Evolutionary conservation across 768 basidiomycete genomes (phyloP).

Genomic region (Albatrellus ellisii): DNA sequence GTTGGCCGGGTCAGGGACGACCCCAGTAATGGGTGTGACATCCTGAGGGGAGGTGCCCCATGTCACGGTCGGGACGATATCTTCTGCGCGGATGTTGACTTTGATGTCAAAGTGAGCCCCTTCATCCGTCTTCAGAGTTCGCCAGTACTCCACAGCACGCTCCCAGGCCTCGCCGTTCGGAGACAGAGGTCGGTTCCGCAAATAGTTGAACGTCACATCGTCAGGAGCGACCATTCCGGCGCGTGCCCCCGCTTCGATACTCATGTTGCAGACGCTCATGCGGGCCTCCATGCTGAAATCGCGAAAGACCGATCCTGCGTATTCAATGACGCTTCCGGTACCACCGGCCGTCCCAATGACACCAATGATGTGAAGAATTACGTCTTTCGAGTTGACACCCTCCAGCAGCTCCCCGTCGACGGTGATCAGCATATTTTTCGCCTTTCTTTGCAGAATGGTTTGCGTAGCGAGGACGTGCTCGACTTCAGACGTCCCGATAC

Average conservation of each 20-base stretch:
- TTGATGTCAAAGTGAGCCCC: constrained; percentile 47
- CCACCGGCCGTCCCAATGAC: constrained; percentile 53
- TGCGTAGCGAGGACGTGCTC: constrained; percentile 61
- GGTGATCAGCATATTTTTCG: constrained; percentile 53
- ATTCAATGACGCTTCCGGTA: constrained; percentile 53
- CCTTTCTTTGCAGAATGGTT: constrained; percentile 46
- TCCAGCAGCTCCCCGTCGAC: constrained; percentile 42
- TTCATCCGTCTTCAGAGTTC: constrained; percentile 38
- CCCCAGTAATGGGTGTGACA: constrained; percentile 42
- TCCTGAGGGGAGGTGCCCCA: constrained; percentile 60
- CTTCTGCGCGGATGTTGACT: constrained; percentile 42
- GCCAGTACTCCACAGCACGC: constrained; percentile 45
- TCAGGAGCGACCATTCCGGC: constrained; percentile 59
- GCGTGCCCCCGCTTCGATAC: constrained; percentile 52
- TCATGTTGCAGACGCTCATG: constrained; percentile 55
- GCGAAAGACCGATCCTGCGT: constrained; percentile 41
- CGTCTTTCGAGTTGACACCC: constrained; percentile 51
- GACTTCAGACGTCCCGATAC: constrained; percentile 57
- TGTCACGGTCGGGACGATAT: constrained; percentile 50
- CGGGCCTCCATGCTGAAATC: constrained; percentile 49
- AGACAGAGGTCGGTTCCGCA: constrained; percentile 43
- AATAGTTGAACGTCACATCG: constrained; percentile 47
- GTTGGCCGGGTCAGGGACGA: constrained; percentile 37
- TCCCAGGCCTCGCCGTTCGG: constrained; percentile 51
- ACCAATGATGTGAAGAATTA: constrained; percentile 53